Base-by-base conservation (phyloP, 2,329 filamentous ascomycete species). In the Diplodia corticola region DNA sequence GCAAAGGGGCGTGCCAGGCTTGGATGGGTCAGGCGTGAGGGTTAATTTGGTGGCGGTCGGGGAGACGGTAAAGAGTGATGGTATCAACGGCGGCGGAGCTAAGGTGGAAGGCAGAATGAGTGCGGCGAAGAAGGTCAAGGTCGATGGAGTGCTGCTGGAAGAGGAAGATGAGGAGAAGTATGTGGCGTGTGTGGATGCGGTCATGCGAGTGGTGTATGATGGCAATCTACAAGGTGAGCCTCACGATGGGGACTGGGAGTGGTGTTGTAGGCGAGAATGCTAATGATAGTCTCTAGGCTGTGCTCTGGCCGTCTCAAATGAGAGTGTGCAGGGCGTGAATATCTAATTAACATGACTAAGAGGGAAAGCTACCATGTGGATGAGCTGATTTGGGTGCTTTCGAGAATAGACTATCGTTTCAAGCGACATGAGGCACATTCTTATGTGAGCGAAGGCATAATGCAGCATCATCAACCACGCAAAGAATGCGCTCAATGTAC, bases 151-250 rank as follows among this genome's bases (percentile, higher is more conserved):
- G 33, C 5, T n/a, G 13, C 3, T 10, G 30, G 33, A 40, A 28
- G 48, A 26, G 13, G 15, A 13, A 2, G 57, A 49, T 4, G 37
- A 7, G 17, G 37, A 46, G 55, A 20, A 46, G 37, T 20, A 60
- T 10, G 20, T 3, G 1, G 24, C 4, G n/a, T 61, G 26, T 49
- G 48, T 40, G 44, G 48, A 53, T 37, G 60, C 33, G 13, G 20
- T 53, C 12, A 53, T 73, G 69, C 66, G 71, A 24, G 55, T 68
- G 6, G 67, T 69, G 7, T 63, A 57, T 28, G 69, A 73, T 63
- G 70, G 70, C 22, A 44, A 17, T 4, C 53, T 70, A 44, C 51
- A 53, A 49, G 72, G 71, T 63, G 30, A 28, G 48, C 28, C 50
- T 33, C 9, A n/a, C n/a, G 40, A 9, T n/a, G n/a, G 20, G 6